Base-by-base conservation (phyloP, 2,329 filamentous ascomycete genomes). In the Aureobasidium sp. region DNA sequence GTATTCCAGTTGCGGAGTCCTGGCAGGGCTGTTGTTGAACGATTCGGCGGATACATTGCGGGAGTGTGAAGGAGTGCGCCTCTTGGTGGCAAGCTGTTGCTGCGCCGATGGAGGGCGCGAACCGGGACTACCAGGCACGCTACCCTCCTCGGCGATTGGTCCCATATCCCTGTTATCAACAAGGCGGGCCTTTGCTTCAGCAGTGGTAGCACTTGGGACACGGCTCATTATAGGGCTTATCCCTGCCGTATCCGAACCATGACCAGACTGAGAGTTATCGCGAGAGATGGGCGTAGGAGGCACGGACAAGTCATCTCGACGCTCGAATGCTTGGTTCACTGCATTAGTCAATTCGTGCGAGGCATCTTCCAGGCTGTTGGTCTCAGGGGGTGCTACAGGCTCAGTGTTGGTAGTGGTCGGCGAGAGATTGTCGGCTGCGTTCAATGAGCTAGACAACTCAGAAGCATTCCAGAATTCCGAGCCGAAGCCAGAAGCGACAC, bases 221-320 rank as follows among this genome's bases (percentile, higher is more conserved):
- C 77, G 75, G 65, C 78, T 81, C 71, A 88, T 86, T 59, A 88
- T 88, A 1, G 86, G 86, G 68, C 85, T 87, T 64, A 88, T 84
- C 32, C 78, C 78, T 39, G 74, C 77, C n/a, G 85, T 73, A 44
- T 75, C 79, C 2, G 72, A 73, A 11, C 70, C 71, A 5, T 69
- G 69, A 1, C 61, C 62, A 29, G 68, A 70, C 39, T 69, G 66
- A 11, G 70, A 70, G 59, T 76, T 77, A 16, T 71, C 73, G 59
- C 74, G 73, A 41, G 81, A 81, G 45, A 78, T 71, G 10, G 81
- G 80, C 3, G 81, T 80, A 9, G 78, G 76, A 3, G 83, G 82
- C 45, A 79, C 75, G 5, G 77, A 78, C 37, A 77, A 77, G 44
- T 80, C 80, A 64, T 84, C 79, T 30, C 74, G 76, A 48, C 79